Conservation (phyloP, 1,284 basidiomycete species). For the Rhodotorula sp. region DNA sequence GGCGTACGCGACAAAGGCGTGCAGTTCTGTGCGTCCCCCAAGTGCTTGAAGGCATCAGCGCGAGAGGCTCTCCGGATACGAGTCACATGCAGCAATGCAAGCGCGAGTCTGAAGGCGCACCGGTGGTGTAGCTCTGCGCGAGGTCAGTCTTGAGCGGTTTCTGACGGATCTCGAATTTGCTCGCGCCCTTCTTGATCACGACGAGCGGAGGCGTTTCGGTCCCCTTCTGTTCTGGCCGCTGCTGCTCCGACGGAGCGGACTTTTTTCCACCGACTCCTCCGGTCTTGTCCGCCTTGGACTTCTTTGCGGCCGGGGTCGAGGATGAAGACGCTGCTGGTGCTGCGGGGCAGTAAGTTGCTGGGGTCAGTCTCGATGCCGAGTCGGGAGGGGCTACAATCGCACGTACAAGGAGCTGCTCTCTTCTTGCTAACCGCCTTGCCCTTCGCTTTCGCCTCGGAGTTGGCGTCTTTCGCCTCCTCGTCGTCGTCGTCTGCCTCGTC, state of each 20-base stretch:
- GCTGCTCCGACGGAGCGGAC: neutral
- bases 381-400: too few relatives aligned
- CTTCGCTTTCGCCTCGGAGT: neutral
- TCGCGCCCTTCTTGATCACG: conserved; percentile 53
- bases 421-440: neutral
- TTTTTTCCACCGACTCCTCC: neutral
- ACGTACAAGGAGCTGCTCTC: neutral
- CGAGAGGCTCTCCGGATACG: conserved; percentile 1
- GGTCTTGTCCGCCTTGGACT: neutral
- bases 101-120: conserved; percentile 53
- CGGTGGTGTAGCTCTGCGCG: conserved; percentile 75
- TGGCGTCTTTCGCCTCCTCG: neutral
- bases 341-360: too few relatives aligned
- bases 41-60: neutral
- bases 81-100: neutral
- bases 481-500: neutral
- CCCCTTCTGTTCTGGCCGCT: neutral
- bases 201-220: conserved; percentile 37
- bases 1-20: conserved; percentile 23
- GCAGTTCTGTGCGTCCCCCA: neutral
- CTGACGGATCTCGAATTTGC: conserved; percentile 74
- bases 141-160: conserved; percentile 71
- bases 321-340: neutral
- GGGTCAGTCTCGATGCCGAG: neutral
- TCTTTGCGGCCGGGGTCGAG: conserved; percentile 3